Evolutionary conservation across 805 yeast species (phyloP).

Genomic region (Metschnikowia dekortorum): DNA sequence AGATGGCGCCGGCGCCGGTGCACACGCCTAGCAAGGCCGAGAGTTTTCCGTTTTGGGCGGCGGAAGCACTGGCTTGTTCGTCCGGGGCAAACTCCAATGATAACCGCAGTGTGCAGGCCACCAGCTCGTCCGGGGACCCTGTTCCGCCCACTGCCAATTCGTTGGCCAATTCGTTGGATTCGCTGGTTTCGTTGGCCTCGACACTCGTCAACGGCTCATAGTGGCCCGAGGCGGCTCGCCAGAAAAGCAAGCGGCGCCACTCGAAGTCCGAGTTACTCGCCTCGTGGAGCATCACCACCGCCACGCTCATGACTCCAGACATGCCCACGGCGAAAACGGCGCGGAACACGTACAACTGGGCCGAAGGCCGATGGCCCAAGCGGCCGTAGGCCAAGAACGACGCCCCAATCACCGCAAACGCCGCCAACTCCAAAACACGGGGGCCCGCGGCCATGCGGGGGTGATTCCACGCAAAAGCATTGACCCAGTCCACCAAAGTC

Average conservation of each 20-base stretch:
- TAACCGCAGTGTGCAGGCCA: no score
- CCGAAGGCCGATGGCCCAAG: constrained; percentile 35
- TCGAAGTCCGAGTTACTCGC: constrained; percentile 42
- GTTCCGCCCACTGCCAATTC: no score
- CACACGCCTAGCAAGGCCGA: constrained; percentile 60
- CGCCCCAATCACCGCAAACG: constrained; percentile 46
- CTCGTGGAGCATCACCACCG: constrained; percentile 58
- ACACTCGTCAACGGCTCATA: no score
- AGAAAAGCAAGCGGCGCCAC: constrained; percentile 24
- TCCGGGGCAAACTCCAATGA: no score
- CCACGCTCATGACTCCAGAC: constrained; percentile 49
- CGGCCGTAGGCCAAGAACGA: constrained; percentile 47
- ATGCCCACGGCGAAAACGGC: constrained; percentile 61
- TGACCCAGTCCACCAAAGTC: constrained; percentile 52
- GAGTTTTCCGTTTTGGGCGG: constrained; percentile 40
- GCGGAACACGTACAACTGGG: constrained; percentile 48
- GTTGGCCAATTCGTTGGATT: no score
- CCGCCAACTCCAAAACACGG: constrained; percentile 44
- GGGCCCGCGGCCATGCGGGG: constrained; percentile 40
- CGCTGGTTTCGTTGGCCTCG: no score
- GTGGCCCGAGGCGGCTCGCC: constrained; percentile 12
- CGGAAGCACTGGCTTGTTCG: no score
- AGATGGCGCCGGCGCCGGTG: constrained; percentile 65
- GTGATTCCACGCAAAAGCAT: constrained; percentile 13
- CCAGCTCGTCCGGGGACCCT: no score